phyloP scores from a whole-genome alignment of 495 filamentous ascomycete genomes.

The Aspergillus conjunctus region DNA sequence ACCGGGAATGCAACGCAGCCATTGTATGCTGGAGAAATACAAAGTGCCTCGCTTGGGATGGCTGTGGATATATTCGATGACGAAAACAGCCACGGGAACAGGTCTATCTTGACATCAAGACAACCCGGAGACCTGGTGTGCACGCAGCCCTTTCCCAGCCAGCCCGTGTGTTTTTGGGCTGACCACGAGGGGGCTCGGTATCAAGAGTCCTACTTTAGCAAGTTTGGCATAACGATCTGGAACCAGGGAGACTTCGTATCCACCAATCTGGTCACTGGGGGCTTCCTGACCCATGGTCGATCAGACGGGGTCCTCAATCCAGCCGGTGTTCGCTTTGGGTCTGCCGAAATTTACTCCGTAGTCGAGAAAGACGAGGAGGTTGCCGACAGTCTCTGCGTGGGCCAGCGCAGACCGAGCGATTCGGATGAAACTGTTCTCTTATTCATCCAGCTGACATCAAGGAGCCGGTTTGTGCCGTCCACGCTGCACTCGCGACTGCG shows the following conservation, averaged over 20 bases:
- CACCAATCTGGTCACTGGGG: conserved; percentile 64
- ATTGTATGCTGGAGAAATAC: conserved; percentile 70
- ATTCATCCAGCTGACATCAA: conserved; percentile 67
- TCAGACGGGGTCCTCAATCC: conserved; percentile 80
- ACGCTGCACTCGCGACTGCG: conserved; percentile 62
- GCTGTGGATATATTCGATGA: conserved; percentile 67
- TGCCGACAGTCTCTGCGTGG: conserved; percentile 71
- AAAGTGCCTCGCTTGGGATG: conserved; percentile 63
- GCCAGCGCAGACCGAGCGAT: conserved; percentile 67
- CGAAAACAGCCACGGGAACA: conserved; percentile 52
- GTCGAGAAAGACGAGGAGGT: conserved; percentile 55
- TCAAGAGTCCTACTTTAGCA: conserved; percentile 68
- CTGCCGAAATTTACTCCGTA: conserved; percentile 74
- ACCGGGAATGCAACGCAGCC: conserved; percentile 66
- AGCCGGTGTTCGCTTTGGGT: conserved; percentile 74
- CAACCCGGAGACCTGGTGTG: conserved; percentile 73
- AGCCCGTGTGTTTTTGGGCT: conserved; percentile 74
- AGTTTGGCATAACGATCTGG: conserved; percentile 71
- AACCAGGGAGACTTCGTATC: conserved; percentile 78
- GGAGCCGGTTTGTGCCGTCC: conserved; percentile 53
- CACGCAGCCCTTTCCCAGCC: conserved; percentile 67
- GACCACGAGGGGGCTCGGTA: conserved; percentile 57
- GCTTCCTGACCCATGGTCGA: conserved; percentile 68
- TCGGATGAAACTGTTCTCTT: conserved; percentile 74
- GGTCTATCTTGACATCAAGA: conserved; percentile 56